A percentile compares a stretch with the other conserved stretches of the same genome.
These are phyloP conservation scores for Mycena vitilis DNA, from an alignment of 768 basidiomycete genomes.

Conservation along the genomic window DNA sequence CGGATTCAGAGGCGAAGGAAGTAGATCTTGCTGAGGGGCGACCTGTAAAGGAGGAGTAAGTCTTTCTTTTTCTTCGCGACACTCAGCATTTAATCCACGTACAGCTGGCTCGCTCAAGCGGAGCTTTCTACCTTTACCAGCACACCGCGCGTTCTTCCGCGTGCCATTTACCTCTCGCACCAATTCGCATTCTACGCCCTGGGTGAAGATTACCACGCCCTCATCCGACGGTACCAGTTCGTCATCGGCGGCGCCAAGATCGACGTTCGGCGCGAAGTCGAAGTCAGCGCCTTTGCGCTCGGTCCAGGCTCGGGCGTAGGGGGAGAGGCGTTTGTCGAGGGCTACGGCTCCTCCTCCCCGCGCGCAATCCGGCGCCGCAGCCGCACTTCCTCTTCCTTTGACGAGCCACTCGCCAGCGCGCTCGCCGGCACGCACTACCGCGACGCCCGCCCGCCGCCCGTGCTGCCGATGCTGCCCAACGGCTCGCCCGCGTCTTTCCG, in stretches of 20 bases:
- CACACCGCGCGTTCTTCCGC: slow-evolving; percentile 70
- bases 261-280: slow-evolving; percentile 78
- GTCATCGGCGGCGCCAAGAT: slow-evolving; percentile 69
- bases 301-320: slow-evolving; percentile 40
- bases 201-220: slow-evolving; percentile 82
- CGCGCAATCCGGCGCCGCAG: slow-evolving; percentile 48
- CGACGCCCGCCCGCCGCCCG: slow-evolving; percentile 50
- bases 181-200: slow-evolving; percentile 86
- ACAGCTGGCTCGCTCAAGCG: slow-evolving; percentile 79
- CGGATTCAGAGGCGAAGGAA: slow-evolving; percentile 35
- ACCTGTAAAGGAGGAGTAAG: slow-evolving; percentile 49
- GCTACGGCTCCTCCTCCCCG: slow-evolving; percentile 50
- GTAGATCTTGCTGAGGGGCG: background rate
- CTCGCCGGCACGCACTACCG: slow-evolving; percentile 69
- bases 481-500: slow-evolving; percentile 54
- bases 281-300: slow-evolving; percentile 65
- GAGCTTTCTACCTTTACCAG: slow-evolving; percentile 82
- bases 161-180: slow-evolving; percentile 84
- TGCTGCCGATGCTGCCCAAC: slow-evolving; percentile 88
- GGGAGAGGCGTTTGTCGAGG: slow-evolving; percentile 66
- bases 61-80: slow-evolving; percentile 1
- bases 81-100: slow-evolving; percentile 26
- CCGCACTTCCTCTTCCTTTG: slow-evolving; percentile 69
- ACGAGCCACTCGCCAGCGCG: slow-evolving; percentile 83
- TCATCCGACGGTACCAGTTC: slow-evolving; percentile 73